Base-by-base conservation (phyloP, 345 rosid species). In the Balakata baccata region DNA sequence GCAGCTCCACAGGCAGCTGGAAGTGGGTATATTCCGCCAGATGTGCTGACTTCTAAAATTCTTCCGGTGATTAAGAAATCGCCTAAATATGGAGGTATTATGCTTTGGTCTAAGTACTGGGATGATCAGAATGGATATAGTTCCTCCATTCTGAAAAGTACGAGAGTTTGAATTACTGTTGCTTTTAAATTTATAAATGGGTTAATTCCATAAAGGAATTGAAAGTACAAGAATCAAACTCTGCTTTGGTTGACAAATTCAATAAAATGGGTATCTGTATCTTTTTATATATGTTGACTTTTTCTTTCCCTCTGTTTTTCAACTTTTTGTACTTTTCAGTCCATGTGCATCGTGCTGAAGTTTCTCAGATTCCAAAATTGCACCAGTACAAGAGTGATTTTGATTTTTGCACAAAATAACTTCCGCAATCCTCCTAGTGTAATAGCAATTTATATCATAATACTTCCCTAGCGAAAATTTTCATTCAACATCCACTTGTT, bases 71-170 rank as follows among this genome's bases (percentile, higher is more conserved):
- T 82, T 38, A 78, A 69, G 71, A 65, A 38, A 29, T 69, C 82
- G 5, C 50, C 75, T 0, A 76, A 79, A 77, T 79, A 82, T 66
- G 85, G 85, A 49, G 83, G 85, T 2, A 74, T 79, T 12, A 76
- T 79, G 83, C 74, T 82, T n/a, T 82, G 85, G 83, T 79, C 83
- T 49, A 79, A 52, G 77, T 82, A 8, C 10, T 77, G 45, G 47
- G 85, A 82, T 74, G 71, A 69, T 11, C 61, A 39, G 61, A 76
- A 11, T 47, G 85, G 81, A 2, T 82, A 82, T 22, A 79, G 82
- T 50, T 41, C 65, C 18, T 50, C 73, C 25, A 71, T 82, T 61
- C 47, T 54, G 41, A 52, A 29, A 11, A 66, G 66, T 76, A 10
- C 74, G 65, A 80, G n/a, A n/a, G 45, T 25, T 25, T 52, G n/a